These are phyloP conservation scores for Microcyclospora pomicola DNA, from an alignment of 2,329 filamentous ascomycete species.

Conservation along the genomic window DNA sequence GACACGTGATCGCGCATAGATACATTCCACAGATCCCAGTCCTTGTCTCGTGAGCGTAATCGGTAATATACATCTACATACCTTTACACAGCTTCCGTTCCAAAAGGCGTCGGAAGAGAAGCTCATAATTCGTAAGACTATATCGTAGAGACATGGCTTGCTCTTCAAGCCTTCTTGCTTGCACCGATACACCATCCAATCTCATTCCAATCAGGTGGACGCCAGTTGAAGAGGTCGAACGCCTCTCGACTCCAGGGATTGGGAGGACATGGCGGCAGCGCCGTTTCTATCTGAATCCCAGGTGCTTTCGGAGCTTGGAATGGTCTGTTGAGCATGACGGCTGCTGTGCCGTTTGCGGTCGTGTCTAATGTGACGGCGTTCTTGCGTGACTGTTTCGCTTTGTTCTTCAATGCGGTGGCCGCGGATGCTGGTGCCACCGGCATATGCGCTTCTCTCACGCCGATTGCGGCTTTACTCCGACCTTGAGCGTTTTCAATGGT, in stretches of 20 bases:
- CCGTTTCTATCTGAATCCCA: constrained; percentile 4
- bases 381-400: constrained; percentile 9
- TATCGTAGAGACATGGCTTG: no score
- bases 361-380: constrained; percentile 15
- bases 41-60: no score
- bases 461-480: no score
- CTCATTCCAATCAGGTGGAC: constrained; percentile 33
- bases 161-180: neutral
- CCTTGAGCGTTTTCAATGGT: no score
- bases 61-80: no score
- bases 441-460: no score
- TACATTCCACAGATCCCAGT: no score
- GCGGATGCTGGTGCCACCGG: no score
- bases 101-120: no score
- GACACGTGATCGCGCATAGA: no score
- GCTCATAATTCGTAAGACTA: no score
- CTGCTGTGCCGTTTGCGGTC: constrained; percentile 12
- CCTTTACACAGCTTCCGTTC: no score
- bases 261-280: constrained; percentile 24
- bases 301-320: constrained; percentile 17
- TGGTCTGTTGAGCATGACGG: constrained; percentile 16
- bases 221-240: constrained; percentile 50
- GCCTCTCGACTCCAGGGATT: constrained; percentile 58
- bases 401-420: neutral
- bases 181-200: constrained; percentile 15